Percentiles rank a stretch among this genome's conserved stretches.
Evolutionary conservation across 78 protist species (phyloP).

Genomic region (Blattamonas nauphoetae): DNA sequence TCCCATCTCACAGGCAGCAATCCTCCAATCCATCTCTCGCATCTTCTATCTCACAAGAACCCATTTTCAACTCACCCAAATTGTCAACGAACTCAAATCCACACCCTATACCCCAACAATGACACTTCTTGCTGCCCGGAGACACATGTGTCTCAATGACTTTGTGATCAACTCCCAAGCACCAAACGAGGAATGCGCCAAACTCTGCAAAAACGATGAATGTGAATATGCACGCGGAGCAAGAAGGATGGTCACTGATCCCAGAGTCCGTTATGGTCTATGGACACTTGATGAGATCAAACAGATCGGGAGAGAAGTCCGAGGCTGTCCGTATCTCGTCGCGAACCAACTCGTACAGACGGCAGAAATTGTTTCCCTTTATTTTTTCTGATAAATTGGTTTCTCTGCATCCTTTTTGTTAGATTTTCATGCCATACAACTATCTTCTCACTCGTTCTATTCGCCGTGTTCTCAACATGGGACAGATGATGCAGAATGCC

Average conservation of each 20-base stretch:
- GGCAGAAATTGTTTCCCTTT: slow-evolving; percentile 60
- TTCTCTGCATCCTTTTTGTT: no score
- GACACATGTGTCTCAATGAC: slow-evolving; percentile 76
- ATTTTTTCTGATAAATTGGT: no score
- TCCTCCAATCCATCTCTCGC: no score
- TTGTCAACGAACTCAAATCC: slow-evolving; percentile 63
- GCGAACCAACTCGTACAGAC: slow-evolving; percentile 17
- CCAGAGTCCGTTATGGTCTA: no score
- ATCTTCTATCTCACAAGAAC: slow-evolving; percentile 82
- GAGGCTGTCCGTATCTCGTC: slow-evolving; percentile 81
- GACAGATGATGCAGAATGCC: background rate
- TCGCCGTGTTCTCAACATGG: slow-evolving; percentile 26
- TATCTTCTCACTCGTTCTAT: slow-evolving; percentile 67
- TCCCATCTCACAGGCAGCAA: background rate
- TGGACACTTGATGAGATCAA: slow-evolving; percentile 70
- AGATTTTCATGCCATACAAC: slow-evolving; percentile 89
- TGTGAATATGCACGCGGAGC: background rate
- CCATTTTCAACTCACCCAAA: slow-evolving; percentile 89
- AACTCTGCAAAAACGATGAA: background rate
- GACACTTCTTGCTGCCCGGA: slow-evolving; percentile 22
- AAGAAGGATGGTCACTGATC: background rate
- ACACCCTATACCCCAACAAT: slow-evolving; percentile 46
- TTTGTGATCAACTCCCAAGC: slow-evolving; percentile 2
- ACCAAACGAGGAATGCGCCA: background rate
- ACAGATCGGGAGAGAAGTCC: slow-evolving; percentile 3